Percentiles rank a stretch among this genome's conserved stretches.
phyloP scores from a whole-genome alignment of 192 early-diverging fungal species.

The Gonapodya prolifera region DNA sequence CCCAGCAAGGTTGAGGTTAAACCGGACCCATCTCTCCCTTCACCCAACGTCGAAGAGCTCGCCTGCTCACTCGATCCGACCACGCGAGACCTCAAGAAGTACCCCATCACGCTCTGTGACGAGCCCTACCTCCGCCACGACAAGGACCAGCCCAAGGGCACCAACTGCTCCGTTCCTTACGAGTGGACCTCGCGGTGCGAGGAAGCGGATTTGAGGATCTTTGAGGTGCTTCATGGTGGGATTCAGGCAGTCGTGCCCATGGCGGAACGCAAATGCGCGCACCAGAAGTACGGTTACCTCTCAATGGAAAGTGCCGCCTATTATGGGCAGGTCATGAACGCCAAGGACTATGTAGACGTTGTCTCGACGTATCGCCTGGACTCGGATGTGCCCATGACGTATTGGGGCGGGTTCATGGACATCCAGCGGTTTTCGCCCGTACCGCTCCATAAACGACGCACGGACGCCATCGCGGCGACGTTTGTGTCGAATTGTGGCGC shows the following conservation, averaged over 20 bases:
- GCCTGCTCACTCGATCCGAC: no score
- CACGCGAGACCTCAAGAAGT: no score
- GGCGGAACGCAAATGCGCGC: no score
- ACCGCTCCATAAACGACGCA: neutral
- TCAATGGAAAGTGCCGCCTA: neutral
- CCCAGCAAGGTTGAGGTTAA: no score
- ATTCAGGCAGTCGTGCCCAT: neutral
- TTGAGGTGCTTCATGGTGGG: neutral
- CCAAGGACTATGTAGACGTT: neutral
- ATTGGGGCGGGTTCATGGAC: neutral
- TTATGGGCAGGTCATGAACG: neutral
- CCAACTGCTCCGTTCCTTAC: neutral
- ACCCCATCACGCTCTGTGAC: no score
- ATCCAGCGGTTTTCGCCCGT: neutral
- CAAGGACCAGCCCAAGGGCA: neutral
- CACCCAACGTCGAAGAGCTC: no score
- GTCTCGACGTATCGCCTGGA: conserved; percentile 5
- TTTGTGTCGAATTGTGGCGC: conserved; percentile 4
- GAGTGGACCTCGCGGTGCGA: neutral
- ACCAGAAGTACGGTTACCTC: neutral
- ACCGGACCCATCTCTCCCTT: no score
- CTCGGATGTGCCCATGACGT: conserved; percentile 2
- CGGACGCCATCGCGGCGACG: neutral
- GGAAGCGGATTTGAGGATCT: neutral
- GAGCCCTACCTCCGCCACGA: no score